These are phyloP conservation scores for Cryptococcus sp. DNA, from an alignment of 1,284 basidiomycete genomes.

Conservation along the genomic window DNA sequence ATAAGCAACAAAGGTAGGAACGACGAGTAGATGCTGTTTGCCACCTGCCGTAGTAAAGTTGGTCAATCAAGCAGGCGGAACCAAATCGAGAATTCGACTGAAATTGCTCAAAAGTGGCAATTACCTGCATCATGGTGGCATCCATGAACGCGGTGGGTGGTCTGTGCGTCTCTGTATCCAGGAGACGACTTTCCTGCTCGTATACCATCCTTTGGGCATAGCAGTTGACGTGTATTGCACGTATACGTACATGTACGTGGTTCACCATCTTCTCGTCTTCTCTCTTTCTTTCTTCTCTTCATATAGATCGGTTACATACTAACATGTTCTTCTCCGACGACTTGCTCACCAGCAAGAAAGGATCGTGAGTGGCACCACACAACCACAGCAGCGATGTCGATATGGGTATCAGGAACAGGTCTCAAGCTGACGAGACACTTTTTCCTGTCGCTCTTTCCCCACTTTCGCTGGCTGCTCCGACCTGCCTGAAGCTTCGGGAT, in stretches of 20 bases:
- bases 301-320: not conserved
- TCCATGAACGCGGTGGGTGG: slow-evolving; percentile 2
- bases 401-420: not conserved
- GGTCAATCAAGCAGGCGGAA: no score
- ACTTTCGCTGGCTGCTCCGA: not conserved
- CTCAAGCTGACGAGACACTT: slow-evolving; percentile 13
- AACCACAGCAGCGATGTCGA: slow-evolving; percentile 1
- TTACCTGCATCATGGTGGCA: not conserved
- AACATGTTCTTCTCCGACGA: slow-evolving; percentile 49
- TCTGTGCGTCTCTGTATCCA: slow-evolving; percentile 7
- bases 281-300: slow-evolving; percentile 8
- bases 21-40: no score
- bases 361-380: slow-evolving; percentile 32
- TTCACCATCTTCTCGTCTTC: slow-evolving; percentile 7
- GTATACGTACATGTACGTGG: no score
- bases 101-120: slow-evolving; percentile 3
- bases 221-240: no score
- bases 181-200: no score
- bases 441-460: slow-evolving; percentile 6
- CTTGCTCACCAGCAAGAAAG: slow-evolving; percentile 41
- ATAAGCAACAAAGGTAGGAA: no score
- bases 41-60: no score
- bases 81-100: no score
- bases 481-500: slow-evolving; percentile 37
- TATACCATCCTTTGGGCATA: no score